Evolutionary conservation across 176 grass and related monocot genomes (phyloP), one percentile per base, ranked within the genome.

Genomic region (Bolboschoenus planiculmis): DNA sequence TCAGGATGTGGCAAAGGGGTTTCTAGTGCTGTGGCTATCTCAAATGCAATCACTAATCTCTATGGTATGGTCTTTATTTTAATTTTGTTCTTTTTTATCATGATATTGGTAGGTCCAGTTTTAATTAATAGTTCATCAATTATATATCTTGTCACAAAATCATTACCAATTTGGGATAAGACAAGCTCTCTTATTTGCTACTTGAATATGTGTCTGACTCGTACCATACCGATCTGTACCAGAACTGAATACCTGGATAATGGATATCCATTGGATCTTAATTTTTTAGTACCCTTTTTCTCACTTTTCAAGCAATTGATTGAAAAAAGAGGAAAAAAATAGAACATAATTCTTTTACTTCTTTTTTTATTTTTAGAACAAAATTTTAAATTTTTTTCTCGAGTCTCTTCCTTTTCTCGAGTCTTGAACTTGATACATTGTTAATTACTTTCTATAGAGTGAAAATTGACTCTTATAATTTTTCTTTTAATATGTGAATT

Each of bases 1-100:
- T 98, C 92, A 31, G 95, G 95, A 27, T 83, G 87, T 30, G 90
- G 95, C 31, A 95, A 95, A 79, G 95, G 95, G 2, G 95, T 98
- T 58, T 95, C 86, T 26, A 88, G 87, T 56, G 87, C 95, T 20
- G 85, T 94, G 5, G 90, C 92, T 76, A 91, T 98, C 67, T 93
- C 95, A 65, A 98, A 98, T 62, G 92, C 95, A 65, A 98, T 98
- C 23, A 98, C 95, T 62, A 98, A 98, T 73, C 92, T 98, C 78
- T 98, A 91, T 33, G 95, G 95, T 97, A 40, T 23, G 21, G 26
- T 61, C 10, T 44, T 16, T 54, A 0, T 5, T 1, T 53, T 78
- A 2, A 0, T 2, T 18, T 44, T 24, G 24, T 20, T 8, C 42
- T 15, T 66, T 29, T 66, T 66, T 1, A 15, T 39, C 13, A 67